phyloP scores from a whole-genome alignment of 257 asterid species.

The Solanum arcanum region DNA sequence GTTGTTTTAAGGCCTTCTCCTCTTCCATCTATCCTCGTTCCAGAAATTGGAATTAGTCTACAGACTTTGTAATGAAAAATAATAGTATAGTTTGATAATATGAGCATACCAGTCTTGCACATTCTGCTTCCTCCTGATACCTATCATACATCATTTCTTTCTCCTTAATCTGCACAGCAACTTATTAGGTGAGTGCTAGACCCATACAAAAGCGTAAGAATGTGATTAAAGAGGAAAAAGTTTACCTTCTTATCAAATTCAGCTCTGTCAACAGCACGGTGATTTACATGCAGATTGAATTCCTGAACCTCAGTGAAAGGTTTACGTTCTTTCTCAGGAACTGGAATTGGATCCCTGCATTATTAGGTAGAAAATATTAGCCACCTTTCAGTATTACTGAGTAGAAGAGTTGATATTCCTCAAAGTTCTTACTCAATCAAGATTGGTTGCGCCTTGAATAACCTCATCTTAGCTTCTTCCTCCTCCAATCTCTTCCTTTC shows the following conservation, averaged over 20 bases:
- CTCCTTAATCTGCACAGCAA: constrained; percentile 55
- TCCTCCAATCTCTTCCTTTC: constrained; percentile 59
- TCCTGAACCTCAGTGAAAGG: constrained; percentile 84
- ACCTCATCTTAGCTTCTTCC: constrained; percentile 78
- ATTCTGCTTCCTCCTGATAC: constrained; percentile 84
- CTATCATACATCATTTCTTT: constrained; percentile 71
- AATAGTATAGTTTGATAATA: not conserved
- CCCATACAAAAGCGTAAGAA: not conserved
- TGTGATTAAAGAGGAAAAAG: not conserved
- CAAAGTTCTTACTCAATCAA: constrained; percentile 49
- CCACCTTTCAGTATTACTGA: not conserved
- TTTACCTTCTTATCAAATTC: constrained; percentile 81
- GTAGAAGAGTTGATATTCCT: not conserved
- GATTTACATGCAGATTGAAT: constrained; percentile 60
- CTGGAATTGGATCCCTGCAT: constrained; percentile 86
- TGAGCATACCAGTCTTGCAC: constrained; percentile 53
- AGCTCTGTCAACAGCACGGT: constrained; percentile 74
- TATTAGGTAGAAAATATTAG: not conserved
- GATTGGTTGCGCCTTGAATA: constrained; percentile 79
- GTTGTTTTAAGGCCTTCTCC: constrained; percentile 84
- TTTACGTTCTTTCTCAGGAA: constrained; percentile 57
- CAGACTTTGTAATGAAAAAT: not conserved
- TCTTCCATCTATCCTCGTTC: constrained; percentile 58
- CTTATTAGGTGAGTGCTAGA: not conserved
- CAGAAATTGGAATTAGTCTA: not conserved